Conservation (phyloP, 1,139 yeast species). For the Taiozyma sp. region DNA sequence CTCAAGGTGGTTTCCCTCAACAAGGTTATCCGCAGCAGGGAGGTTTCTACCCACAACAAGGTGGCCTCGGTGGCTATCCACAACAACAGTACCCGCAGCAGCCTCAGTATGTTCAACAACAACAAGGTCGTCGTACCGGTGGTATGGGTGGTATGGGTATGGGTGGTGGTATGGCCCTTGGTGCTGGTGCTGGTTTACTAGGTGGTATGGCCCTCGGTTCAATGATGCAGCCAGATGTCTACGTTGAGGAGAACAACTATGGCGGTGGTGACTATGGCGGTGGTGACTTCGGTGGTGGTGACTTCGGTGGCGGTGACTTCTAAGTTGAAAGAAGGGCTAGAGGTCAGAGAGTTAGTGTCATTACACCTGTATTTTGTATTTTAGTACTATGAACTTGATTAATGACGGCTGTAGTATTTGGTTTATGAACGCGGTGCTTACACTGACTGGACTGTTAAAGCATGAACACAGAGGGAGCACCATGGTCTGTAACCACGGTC, state of each 20-base stretch:
- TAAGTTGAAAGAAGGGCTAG: slow-evolving; percentile 1
- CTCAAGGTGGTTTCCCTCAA: slow-evolving; percentile 12
- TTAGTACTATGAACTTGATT: not conserved
- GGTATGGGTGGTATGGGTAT: slow-evolving; percentile 19
- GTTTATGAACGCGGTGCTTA: not conserved
- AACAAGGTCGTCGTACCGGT: slow-evolving; percentile 1
- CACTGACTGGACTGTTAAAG: not conserved
- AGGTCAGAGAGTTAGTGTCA: slow-evolving; percentile 5
- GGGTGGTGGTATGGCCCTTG: slow-evolving; percentile 39
- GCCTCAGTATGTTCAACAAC: slow-evolving; percentile 9
- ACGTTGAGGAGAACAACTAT: slow-evolving; percentile 16
- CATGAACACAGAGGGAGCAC: no score
- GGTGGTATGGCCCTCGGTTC: slow-evolving; percentile 55
- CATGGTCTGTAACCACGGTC: no score
- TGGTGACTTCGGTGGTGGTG: slow-evolving; percentile 17
- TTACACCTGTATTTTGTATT: not conserved
- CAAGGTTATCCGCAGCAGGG: slow-evolving; percentile 10
- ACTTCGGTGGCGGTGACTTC: slow-evolving; percentile 24
- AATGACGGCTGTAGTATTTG: not conserved
- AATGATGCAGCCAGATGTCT: slow-evolving; percentile 22
- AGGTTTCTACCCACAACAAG: slow-evolving; percentile 2
- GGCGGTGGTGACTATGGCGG: slow-evolving; percentile 17
- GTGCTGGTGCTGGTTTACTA: slow-evolving; percentile 77
- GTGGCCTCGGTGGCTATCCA: slow-evolving; percentile 11
- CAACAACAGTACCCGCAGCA: slow-evolving; percentile 22